Evolutionary conservation across 2,329 filamentous ascomycete species (phyloP), one percentile per base, ranked within the genome.

Genomic region (Lecanicillium sp.): DNA sequence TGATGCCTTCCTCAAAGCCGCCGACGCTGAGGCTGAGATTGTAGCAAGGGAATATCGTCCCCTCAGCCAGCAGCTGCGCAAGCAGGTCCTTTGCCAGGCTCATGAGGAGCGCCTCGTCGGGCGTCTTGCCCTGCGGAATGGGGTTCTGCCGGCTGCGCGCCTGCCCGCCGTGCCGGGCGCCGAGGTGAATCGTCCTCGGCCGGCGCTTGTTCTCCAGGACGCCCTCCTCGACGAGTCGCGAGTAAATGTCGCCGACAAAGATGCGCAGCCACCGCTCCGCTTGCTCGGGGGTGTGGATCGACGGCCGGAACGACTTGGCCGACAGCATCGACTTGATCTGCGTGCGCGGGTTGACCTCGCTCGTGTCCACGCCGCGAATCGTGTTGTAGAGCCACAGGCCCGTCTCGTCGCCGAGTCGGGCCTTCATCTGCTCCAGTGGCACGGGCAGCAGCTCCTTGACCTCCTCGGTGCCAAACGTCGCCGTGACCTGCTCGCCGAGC

Each of bases 241-340:
- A 82, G 60, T 84, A 92, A 37, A 98, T 94, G 57, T 98, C 92
- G 1, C 87, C 86, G 4, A 77, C 80, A 57, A 97, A 97, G 39
- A 98, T 96, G 10, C 82, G 74, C 29, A 98, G 68, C 92, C 92
- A 98, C 44, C 80, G 81, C 17, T 76, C 68, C 1, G 82, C 90
- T 57, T 94, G 86, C 17, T 92, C 87, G 14, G 77, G 65, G 3
- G 72, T 82, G 49, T 79, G 84, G 55, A 97, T 90, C 40, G 74
- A 79, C 0, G 92, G 92, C 18, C 86, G 74, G 54, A 98, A 98
- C 0, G 88, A 94, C 57, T 98, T 98, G 15, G 92, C 89, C 2
- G 88, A 96, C 12, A 97, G 70, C 89, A 98, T 97, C 13, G 85
- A 92, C 59, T 97, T 96, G 66, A 96, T 95, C 53, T 92, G 86